Percentiles rank a stretch among this genome's conserved stretches.
Conservation (phyloP, 345 rosid species). For the Hevea brasiliensis region DNA sequence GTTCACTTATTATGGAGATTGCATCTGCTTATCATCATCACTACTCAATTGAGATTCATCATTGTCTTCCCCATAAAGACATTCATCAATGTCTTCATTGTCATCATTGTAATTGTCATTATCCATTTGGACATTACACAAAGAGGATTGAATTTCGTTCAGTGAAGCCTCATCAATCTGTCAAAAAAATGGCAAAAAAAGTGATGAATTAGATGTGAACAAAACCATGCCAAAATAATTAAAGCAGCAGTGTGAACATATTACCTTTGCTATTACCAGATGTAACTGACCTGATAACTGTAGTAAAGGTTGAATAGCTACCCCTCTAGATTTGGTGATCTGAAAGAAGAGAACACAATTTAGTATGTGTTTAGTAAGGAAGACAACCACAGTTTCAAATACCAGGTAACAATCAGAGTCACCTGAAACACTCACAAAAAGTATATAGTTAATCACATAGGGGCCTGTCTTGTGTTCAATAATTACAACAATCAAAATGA, state of each 20-base stretch:
- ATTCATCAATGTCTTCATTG: slow-evolving; percentile 63
- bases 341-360: slow-evolving; percentile 28
- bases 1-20: slow-evolving; percentile 5
- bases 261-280: slow-evolving; percentile 77
- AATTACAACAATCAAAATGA: neutral
- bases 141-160: slow-evolving; percentile 30
- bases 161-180: slow-evolving; percentile 68
- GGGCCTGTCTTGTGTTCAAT: no score
- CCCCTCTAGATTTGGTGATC: slow-evolving; percentile 62
- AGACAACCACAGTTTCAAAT: neutral
- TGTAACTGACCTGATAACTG: slow-evolving; percentile 82
- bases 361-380: no score
- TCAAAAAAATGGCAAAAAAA: slow-evolving; percentile 10
- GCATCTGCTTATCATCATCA: slow-evolving; percentile 38
- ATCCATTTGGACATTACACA: slow-evolving; percentile 34
- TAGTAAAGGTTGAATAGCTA: slow-evolving; percentile 60
- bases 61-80: slow-evolving; percentile 57
- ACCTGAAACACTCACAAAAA: neutral
- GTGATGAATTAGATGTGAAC: neutral
- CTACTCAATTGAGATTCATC: slow-evolving; percentile 76
- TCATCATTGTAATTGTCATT: slow-evolving; percentile 61
- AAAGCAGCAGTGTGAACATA: slow-evolving; percentile 9
- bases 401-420: neutral
- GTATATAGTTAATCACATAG: neutral
- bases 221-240: slow-evolving; percentile 3